Evolutionary conservation across 176 grass and related monocot genomes (phyloP), one percentile per base, ranked within the genome.

Genomic region (Musa itinerans): DNA sequence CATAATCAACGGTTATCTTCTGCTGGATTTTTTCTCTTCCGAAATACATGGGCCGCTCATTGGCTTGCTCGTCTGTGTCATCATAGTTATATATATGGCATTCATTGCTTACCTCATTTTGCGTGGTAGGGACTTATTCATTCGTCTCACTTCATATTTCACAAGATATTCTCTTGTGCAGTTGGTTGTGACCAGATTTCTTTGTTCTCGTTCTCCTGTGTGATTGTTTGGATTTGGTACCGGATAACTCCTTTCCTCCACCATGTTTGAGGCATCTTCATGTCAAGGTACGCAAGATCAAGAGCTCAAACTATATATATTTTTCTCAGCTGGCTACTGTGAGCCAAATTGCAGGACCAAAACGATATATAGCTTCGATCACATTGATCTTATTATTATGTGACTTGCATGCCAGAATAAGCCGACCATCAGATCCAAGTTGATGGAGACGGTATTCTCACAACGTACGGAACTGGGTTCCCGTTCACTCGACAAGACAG

Each of bases 1-100:
- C 21, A 34, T 74, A 74, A 74, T 74, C 16, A 74, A 74, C 19
- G 72, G 72, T 57, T 74, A 74, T 34, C 72, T 74, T 57, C 20
- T 74, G 13, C 14, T 74, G 1, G 53, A 74, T 58, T 74, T 74
- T 56, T 74, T 74, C 72, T 58, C 53, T 55, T 74, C 72, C 0
- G 72, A 74, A 11, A 57, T 74, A 56, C 72, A 34, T 54, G 52
- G 72, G 17, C 6, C 13, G 24, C 72, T 57, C 2, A 20, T 74
- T 10, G 72, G 53, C 13, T 54, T 29, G 2, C n/a, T 58, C 54
- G 50, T 56, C 52, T 57, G 4, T 29, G 13, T 21, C 16, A 34
- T 74, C 23, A 11, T 29, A 26, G 11, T 29, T 20, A 55, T 74
- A 14, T 74, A 74, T 74, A 10, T 57, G 14, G 25, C 24, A 25